Percentiles rank a stretch among this genome's conserved stretches.
Evolutionary conservation across 495 filamentous ascomycete genomes (phyloP).

Genomic region (Opeltia flavorubescens): DNA sequence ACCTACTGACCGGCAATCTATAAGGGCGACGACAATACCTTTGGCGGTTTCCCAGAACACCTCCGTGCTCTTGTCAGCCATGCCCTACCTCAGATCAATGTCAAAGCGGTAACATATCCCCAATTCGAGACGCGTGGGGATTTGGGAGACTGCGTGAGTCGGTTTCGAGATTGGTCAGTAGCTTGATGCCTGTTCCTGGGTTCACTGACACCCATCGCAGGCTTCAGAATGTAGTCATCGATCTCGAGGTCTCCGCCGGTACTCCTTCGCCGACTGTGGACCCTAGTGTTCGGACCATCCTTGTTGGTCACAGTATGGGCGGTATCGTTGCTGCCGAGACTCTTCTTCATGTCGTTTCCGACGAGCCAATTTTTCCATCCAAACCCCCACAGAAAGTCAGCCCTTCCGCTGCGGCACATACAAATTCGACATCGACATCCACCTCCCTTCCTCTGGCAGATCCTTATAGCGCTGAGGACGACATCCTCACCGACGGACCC

Average conservation of each 20-base stretch:
- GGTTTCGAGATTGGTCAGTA: slow-evolving; percentile 73
- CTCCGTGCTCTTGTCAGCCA: slow-evolving; percentile 54
- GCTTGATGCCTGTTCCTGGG: not conserved
- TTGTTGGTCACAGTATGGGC: slow-evolving; percentile 92
- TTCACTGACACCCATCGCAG: slow-evolving; percentile 25
- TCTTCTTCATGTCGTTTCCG: slow-evolving; percentile 51
- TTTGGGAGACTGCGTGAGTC: slow-evolving; percentile 59
- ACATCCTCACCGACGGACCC: slow-evolving; percentile 16
- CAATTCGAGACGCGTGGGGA: slow-evolving; percentile 88
- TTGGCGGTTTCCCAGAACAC: slow-evolving; percentile 61
- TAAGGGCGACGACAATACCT: slow-evolving; percentile 82
- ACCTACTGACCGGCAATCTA: not conserved
- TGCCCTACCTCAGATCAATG: slow-evolving; percentile 57
- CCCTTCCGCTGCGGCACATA: slow-evolving; percentile 10
- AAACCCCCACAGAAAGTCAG: slow-evolving; percentile 4
- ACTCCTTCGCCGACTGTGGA: slow-evolving; percentile 80
- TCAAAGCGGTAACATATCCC: slow-evolving; percentile 65
- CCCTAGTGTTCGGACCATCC: slow-evolving; percentile 68
- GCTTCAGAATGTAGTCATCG: slow-evolving; percentile 85
- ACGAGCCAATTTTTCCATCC: slow-evolving; percentile 41
- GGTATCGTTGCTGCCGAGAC: slow-evolving; percentile 92
- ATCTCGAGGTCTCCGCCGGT: slow-evolving; percentile 73
- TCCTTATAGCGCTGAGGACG: too few relatives aligned
- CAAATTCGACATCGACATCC: slow-evolving; percentile 10
- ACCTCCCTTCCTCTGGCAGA: too few relatives aligned